Base-by-base conservation (phyloP, 2,329 filamentous ascomycete species). In the Aspergillus hiratsukae region DNA sequence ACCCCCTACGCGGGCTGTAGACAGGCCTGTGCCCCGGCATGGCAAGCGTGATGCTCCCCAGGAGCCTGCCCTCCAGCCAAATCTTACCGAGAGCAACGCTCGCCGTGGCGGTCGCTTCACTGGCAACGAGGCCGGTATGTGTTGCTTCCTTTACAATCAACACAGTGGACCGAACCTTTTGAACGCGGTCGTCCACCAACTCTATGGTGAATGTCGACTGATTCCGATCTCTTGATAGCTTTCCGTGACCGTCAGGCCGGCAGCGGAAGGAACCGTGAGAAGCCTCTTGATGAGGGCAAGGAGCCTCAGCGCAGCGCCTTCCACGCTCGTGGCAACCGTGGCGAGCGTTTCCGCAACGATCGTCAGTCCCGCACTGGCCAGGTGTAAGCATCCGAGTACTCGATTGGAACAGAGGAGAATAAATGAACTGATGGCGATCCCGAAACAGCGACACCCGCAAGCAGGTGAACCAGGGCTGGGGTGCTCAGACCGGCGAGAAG, bases 241-340 rank as follows among this genome's bases (percentile, higher is more conserved):
- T 94, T 91, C 87, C 90, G 90, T 75, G 91, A 96, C 81, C 89
- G 89, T 74, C 86, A 85, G 72, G 90, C 87, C 73, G 92, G 91
- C 67, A 83, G 85, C 73, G 83, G 84, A 71, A 87, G 84, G 83
- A 97, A 97, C 85, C 90, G 91, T 69, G 82, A 81, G 75, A 89
- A 89, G 78, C 80, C 87, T 66, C 87, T 85, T 58, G 90, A 92
- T 58, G 90, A 93, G 75, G 78, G 83, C 55, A 76, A 78, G 63
- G 64, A 72, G 59, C 61, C 67, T 57, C 58, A 68, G 54, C 76
- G 78, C 59, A 76, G 80, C 63, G 79, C 79, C 56, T 72, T 74
- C 53, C 73, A 75, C 62, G 86, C 83, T 68, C 81, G 82, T 66
- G 84, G 81, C 66, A 85, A 86, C 66, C 85, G 86, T 71, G 84